A percentile compares a stretch with the other conserved stretches of the same genome.
Conservation (phyloP, 2,329 filamentous ascomycete genomes). For the Dothideomycetes sp. region DNA sequence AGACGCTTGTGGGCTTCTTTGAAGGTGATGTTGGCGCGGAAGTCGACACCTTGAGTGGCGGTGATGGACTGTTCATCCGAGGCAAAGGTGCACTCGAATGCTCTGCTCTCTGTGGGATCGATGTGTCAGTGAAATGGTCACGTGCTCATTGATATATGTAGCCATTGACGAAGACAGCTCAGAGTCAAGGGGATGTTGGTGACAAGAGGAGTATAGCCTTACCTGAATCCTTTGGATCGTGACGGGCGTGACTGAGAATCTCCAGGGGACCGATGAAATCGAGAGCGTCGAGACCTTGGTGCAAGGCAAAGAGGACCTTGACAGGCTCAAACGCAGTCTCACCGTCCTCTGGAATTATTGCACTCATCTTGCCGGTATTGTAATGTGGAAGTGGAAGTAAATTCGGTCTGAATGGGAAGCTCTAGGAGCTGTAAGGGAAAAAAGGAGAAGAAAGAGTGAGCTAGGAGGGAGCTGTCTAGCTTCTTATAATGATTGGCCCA, state of each 20-base stretch:
- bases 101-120: slow-evolving; percentile 33
- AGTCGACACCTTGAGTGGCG: slow-evolving; percentile 52
- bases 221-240: slow-evolving; percentile 44
- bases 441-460: slow-evolving; percentile 3
- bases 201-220: slow-evolving; percentile 18
- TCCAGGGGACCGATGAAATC: slow-evolving; percentile 49
- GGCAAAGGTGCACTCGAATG: slow-evolving; percentile 43
- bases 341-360: slow-evolving; percentile 31
- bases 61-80: slow-evolving; percentile 35
- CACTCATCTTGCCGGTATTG: slow-evolving; percentile 35
- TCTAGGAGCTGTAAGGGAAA: slow-evolving; percentile 5
- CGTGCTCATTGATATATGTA: not conserved
- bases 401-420: slow-evolving; percentile 1
- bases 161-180: not conserved
- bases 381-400: slow-evolving; percentile 3
- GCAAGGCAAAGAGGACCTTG: slow-evolving; percentile 50
- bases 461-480: not conserved
- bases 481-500: not conserved
- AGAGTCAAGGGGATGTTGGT: slow-evolving; percentile 13
- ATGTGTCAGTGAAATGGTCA: not conserved
- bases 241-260: slow-evolving; percentile 42
- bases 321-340: slow-evolving; percentile 31
- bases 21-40: slow-evolving; percentile 66
- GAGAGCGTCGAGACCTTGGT: slow-evolving; percentile 44
- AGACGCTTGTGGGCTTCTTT: slow-evolving; percentile 65